These are phyloP conservation scores for Schizophyllum commune DNA, from an alignment of 1,284 basidiomycete genomes.

Conservation along the genomic window DNA sequence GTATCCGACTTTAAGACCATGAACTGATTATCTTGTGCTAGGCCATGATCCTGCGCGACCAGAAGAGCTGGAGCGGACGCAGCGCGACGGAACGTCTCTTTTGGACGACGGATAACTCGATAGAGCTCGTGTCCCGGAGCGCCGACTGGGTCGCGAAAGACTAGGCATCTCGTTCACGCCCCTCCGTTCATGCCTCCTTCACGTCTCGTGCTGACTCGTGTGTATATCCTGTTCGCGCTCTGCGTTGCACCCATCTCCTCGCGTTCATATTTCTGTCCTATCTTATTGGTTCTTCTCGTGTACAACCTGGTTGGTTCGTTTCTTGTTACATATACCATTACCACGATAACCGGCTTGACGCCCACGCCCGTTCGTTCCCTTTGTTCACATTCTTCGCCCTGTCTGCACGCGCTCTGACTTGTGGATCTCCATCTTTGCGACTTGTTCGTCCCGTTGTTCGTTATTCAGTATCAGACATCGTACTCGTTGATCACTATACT, in stretches of 20 bases:
- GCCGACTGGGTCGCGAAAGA: conserved; percentile 79
- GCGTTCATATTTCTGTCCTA: conserved; percentile 12
- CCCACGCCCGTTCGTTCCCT: conserved; percentile 5
- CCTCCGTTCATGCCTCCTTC: no score
- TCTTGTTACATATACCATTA: background rate
- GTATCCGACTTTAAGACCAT: background rate
- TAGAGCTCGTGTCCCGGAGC: conserved; percentile 74
- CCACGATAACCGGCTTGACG: no score
- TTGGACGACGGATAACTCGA: conserved; percentile 82
- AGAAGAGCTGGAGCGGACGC: conserved; percentile 86
- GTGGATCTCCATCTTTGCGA: no score
- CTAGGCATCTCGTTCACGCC: conserved; percentile 17
- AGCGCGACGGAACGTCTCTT: conserved; percentile 84
- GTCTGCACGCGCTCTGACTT: no score
- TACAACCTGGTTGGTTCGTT: conserved; percentile 5
- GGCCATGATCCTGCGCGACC: conserved; percentile 89
- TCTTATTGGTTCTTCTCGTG: conserved; percentile 12
- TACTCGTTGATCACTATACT: no score
- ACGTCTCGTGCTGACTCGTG: background rate
- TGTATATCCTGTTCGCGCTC: conserved; percentile 6
- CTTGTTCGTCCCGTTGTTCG: no score
- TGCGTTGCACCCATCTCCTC: conserved; percentile 8
- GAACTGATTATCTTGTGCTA: conserved; percentile 23
- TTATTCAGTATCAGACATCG: no score
- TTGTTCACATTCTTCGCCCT: no score